Evolutionary conservation across 345 rosid genomes (phyloP).

Genomic region (Lepidium sativum): DNA sequence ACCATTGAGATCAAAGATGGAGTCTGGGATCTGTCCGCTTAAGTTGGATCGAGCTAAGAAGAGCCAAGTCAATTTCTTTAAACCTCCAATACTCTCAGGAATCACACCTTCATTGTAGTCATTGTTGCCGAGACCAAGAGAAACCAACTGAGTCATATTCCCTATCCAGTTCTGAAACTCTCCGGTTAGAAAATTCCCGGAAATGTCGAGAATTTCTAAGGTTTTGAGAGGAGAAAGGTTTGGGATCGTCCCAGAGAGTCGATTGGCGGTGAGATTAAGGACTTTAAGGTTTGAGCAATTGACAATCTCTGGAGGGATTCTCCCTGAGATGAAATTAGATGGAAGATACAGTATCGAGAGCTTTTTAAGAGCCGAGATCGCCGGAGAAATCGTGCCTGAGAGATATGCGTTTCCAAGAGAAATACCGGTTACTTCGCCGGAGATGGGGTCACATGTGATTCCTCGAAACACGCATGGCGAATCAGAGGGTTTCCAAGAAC

Average conservation of each 20-base stretch:
- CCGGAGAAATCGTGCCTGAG: constrained; percentile 56
- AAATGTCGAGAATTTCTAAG: constrained; percentile 48
- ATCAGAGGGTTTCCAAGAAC: constrained; percentile 55
- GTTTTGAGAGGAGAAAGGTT: constrained; percentile 47
- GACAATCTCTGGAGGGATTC: constrained; percentile 42
- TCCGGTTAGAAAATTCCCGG: constrained; percentile 48
- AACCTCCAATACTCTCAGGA: constrained; percentile 50
- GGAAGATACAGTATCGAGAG: constrained; percentile 43
- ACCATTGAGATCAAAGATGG: constrained; percentile 35
- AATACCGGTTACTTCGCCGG: constrained; percentile 47
- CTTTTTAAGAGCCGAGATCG: constrained; percentile 40
- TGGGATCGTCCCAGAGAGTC: constrained; percentile 47
- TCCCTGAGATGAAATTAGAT: constrained; percentile 41
- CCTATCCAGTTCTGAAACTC: constrained; percentile 61
- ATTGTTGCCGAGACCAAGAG: constrained; percentile 44
- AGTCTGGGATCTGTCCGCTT: constrained; percentile 57
- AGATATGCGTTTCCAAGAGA: constrained; percentile 45
- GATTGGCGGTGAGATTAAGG: constrained; percentile 50
- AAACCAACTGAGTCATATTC: constrained; percentile 38
- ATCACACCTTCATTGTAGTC: constrained; percentile 40
- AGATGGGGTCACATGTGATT: constrained; percentile 38
- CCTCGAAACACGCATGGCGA: constrained; percentile 63
- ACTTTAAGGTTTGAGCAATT: constrained; percentile 41
- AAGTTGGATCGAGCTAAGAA: constrained; percentile 36
- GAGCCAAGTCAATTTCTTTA: constrained; percentile 58